A percentile compares a stretch with the other conserved stretches of the same genome.
phyloP scores from a whole-genome alignment of 225 moss, liverwort and hornwort genomes.

The Neckera pumila region DNA sequence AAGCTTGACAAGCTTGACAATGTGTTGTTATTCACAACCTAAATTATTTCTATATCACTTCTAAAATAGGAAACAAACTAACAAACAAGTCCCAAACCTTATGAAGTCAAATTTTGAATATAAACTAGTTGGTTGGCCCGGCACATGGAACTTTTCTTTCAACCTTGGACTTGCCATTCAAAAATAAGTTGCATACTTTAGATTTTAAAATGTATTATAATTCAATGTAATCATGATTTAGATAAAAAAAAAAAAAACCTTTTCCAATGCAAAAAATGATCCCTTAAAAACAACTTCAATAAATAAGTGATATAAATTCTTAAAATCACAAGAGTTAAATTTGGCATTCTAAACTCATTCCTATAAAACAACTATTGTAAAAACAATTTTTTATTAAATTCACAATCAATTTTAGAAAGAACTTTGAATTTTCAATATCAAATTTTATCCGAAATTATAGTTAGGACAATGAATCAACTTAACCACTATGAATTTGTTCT shows the following conservation, averaged over 20 bases:
- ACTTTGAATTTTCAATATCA: not conserved
- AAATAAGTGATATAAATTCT: not conserved
- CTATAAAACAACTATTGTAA: not conserved
- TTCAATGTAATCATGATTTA: too few relatives aligned
- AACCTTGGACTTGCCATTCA: not conserved
- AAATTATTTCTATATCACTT: not conserved
- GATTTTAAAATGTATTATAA: not conserved
- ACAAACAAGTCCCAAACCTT: not conserved
- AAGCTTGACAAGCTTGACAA: too few relatives aligned
- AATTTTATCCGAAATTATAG: not conserved
- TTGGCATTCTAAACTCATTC: not conserved
- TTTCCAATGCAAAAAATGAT: not conserved
- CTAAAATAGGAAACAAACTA: too few relatives aligned
- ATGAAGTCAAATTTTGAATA: not conserved
- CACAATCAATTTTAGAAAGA: not conserved
- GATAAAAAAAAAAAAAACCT: not conserved
- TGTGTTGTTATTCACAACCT: not conserved
- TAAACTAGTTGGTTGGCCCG: fast-evolving
- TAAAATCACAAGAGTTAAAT: not conserved
- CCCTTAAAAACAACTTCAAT: not conserved
- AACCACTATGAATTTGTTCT: not conserved
- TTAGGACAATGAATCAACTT: not conserved
- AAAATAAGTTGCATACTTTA: not conserved
- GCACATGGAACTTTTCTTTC: not conserved
- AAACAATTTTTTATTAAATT: not conserved